Evolutionary conservation across 2,329 filamentous ascomycete genomes (phyloP).

Genomic region (Monosporascus sp.): DNA sequence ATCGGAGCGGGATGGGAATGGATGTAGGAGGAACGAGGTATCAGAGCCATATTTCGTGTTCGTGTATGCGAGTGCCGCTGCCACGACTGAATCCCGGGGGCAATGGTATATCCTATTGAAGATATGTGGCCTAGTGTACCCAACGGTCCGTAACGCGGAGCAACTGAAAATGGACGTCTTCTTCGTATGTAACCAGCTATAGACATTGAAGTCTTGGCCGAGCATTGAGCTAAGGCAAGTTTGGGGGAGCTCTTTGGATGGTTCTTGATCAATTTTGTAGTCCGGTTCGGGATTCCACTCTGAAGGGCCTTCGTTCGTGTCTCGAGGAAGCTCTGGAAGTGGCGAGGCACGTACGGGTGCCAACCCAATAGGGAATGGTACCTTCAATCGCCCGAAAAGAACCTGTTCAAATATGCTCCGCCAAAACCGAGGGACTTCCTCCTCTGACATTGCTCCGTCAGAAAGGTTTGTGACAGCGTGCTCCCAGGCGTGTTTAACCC

Average conservation of each 20-base stretch:
- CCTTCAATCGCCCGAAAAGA: not conserved
- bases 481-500: slow-evolving; percentile 11
- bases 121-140: no score
- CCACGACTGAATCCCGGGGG: slow-evolving; percentile 3
- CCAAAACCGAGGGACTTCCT: slow-evolving; percentile 9
- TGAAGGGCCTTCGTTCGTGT: slow-evolving; percentile 2
- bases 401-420: slow-evolving; percentile 1
- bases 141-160: no score
- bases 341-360: no score
- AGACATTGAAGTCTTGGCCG: not conserved
- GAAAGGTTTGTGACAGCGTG: slow-evolving; percentile 10
- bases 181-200: not conserved
- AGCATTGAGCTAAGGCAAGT: slow-evolving; percentile 12
- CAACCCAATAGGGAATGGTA: no score
- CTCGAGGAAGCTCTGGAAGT: not conserved
- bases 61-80: slow-evolving; percentile 6
- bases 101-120: not conserved
- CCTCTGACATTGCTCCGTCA: slow-evolving; percentile 2
- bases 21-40: slow-evolving; percentile 9
- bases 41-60: slow-evolving; percentile 12
- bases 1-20: slow-evolving; percentile 11
- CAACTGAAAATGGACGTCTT: no score
- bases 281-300: slow-evolving; percentile 14
- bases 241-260: not conserved
- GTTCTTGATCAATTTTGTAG: not conserved